These are phyloP conservation scores for Neurospora sp. DNA, from an alignment of 495 filamentous ascomycete genomes.

Conservation along the genomic window DNA sequence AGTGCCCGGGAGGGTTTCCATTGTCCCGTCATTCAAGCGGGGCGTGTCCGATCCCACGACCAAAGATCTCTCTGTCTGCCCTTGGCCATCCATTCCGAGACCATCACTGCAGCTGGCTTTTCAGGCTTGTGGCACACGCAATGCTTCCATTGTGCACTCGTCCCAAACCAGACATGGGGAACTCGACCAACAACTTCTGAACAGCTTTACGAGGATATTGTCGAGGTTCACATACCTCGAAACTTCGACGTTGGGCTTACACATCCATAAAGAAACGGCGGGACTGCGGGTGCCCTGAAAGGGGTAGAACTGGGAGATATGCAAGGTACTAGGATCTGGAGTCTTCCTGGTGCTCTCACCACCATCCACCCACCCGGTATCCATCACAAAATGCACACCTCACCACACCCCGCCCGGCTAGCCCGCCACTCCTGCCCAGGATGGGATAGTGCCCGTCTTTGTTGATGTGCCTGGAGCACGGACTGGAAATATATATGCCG, in stretches of 20 bases:
- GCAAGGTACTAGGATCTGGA: not conserved
- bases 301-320: not conserved
- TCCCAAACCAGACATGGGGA: not conserved
- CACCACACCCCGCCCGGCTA: not conserved
- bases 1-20: not conserved
- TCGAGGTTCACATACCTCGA: not conserved
- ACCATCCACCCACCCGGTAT: not conserved
- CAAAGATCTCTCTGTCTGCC: slow-evolving; percentile 1
- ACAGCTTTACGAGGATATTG: not conserved
- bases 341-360: not conserved
- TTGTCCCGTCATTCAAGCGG: slow-evolving; percentile 3
- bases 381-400: not conserved
- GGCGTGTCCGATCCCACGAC: slow-evolving; percentile 6
- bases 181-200: not conserved
- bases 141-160: not conserved
- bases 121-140: not conserved
- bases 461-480: slow-evolving; percentile 7
- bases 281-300: not conserved
- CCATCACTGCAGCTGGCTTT: not conserved
- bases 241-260: not conserved
- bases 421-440: not conserved
- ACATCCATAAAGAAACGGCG: not conserved
- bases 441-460: not conserved
- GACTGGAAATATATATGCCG: slow-evolving; percentile 17
- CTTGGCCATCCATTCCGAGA: not conserved